Evolutionary conservation across 345 rosid genomes (phyloP).

Genomic region (Nasturtium officinale): DNA sequence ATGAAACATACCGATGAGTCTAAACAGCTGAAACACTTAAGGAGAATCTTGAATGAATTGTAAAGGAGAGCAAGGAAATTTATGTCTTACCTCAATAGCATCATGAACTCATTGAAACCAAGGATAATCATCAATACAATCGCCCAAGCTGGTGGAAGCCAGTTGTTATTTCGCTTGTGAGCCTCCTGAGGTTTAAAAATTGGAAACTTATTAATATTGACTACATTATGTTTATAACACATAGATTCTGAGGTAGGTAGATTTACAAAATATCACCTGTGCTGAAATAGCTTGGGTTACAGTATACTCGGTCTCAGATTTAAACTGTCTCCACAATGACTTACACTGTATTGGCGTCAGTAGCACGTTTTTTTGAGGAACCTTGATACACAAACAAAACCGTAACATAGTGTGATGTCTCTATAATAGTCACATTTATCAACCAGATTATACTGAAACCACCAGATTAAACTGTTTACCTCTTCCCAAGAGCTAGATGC

Average conservation of each 20-base stretch:
- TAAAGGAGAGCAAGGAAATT: slow-evolving; percentile 13
- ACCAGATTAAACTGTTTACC: slow-evolving; percentile 47
- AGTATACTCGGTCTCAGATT: slow-evolving; percentile 66
- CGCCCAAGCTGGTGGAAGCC: slow-evolving; percentile 82
- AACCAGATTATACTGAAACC: neutral
- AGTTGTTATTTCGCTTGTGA: slow-evolving; percentile 60
- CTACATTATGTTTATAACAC: neutral
- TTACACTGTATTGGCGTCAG: slow-evolving; percentile 80
- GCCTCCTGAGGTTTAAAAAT: slow-evolving; percentile 58
- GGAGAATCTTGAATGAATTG: slow-evolving; percentile 18
- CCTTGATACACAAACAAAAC: slow-evolving; percentile 43
- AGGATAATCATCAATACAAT: slow-evolving; percentile 62
- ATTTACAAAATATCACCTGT: slow-evolving; percentile 52
- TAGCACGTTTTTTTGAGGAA: slow-evolving; percentile 55
- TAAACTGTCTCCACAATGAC: slow-evolving; percentile 84
- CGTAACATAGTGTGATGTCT: slow-evolving; percentile 1
- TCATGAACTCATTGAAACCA: slow-evolving; percentile 80
- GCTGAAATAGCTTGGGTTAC: slow-evolving; percentile 78
- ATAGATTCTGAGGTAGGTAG: slow-evolving; percentile 9
- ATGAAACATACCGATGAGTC: slow-evolving; percentile 27
- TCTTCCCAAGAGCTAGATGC: slow-evolving; percentile 74
- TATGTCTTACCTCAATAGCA: slow-evolving; percentile 61
- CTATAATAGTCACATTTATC: neutral
- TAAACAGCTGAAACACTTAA: neutral
- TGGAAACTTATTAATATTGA: slow-evolving; percentile 14